Evolutionary conservation across 495 filamentous ascomycete genomes (phyloP).

Genomic region (Aspergillus baeticus): DNA sequence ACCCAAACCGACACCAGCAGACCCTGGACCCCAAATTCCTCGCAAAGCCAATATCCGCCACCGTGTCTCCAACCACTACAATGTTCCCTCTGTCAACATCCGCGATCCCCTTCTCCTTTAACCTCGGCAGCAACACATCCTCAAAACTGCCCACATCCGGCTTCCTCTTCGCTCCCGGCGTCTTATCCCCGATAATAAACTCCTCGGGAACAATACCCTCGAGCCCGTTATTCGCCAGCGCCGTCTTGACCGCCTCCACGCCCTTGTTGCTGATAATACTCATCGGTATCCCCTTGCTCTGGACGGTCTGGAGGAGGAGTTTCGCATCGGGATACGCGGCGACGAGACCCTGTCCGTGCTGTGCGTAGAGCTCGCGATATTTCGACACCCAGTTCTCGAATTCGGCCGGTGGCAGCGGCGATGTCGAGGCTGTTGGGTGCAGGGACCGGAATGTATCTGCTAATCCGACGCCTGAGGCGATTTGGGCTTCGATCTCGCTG

Average conservation of each 20-base stretch:
- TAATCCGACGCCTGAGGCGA: conserved; percentile 6
- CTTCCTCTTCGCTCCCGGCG: conserved; percentile 23
- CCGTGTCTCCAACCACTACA: conserved; percentile 14
- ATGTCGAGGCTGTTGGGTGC: conserved; percentile 5
- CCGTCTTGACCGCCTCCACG: conserved; percentile 22
- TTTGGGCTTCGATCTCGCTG: background rate
- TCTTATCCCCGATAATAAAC: conserved; percentile 26
- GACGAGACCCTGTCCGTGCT: conserved; percentile 24
- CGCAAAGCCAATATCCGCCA: conserved; percentile 16
- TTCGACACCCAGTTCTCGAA: conserved; percentile 14
- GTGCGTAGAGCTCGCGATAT: conserved; percentile 28
- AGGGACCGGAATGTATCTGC: conserved; percentile 12
- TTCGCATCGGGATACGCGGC: conserved; percentile 24
- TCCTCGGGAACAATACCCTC: conserved; percentile 16
- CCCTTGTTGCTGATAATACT: conserved; percentile 32
- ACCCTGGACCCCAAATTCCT: conserved; percentile 10
- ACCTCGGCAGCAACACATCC: conserved; percentile 21
- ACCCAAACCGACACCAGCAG: conserved; percentile 20
- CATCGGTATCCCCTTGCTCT: conserved; percentile 13
- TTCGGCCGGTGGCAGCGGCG: background rate
- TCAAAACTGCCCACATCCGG: conserved; percentile 25
- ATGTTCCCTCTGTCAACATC: background rate
- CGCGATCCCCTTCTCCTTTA: background rate
- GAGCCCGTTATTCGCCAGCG: conserved; percentile 19
- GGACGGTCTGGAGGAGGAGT: conserved; percentile 15